Percentiles rank a stretch among this genome's conserved stretches.
phyloP scores from a whole-genome alignment of 1,139 yeast genomes.

The Suhomyces panamericanus region DNA sequence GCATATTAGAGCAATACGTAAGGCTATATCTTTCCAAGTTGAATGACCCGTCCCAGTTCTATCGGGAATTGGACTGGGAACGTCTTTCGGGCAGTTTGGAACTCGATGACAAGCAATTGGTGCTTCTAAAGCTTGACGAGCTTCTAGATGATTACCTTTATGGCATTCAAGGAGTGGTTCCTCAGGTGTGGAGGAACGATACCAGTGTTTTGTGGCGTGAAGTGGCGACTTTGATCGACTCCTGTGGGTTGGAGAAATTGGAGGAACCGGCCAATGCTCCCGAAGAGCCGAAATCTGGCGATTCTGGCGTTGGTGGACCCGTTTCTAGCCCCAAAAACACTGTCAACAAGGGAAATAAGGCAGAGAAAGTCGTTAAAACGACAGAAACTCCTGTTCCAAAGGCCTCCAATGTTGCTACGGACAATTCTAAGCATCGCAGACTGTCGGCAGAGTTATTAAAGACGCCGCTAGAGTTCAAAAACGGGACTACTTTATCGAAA shows the following conservation, averaged over 20 bases:
- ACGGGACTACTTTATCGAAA: slow-evolving; percentile 7
- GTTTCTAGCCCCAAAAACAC: background rate
- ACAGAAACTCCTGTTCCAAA: background rate
- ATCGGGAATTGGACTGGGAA: slow-evolving; percentile 22
- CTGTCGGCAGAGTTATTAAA: slow-evolving; percentile 35
- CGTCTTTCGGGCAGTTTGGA: slow-evolving; percentile 16
- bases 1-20: slow-evolving; percentile 19
- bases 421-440: slow-evolving; percentile 21
- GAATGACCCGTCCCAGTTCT: slow-evolving; percentile 19
- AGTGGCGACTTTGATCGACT: slow-evolving; percentile 2
- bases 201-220: slow-evolving; percentile 1
- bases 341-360: background rate
- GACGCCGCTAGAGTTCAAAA: slow-evolving; percentile 6
- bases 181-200: slow-evolving; percentile 3
- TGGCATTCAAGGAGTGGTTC: slow-evolving; percentile 9
- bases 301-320: background rate
- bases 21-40: slow-evolving; percentile 12
- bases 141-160: slow-evolving; percentile 20
- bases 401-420: background rate
- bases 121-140: slow-evolving; percentile 27
- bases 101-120: slow-evolving; percentile 18
- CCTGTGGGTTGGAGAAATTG: slow-evolving; percentile 1
- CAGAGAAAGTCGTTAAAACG: background rate
- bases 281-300: background rate
- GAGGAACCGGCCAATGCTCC: background rate